These are phyloP conservation scores for Backusella tarrabulga DNA, from an alignment of 192 early-diverging fungal species.

Conservation along the genomic window DNA sequence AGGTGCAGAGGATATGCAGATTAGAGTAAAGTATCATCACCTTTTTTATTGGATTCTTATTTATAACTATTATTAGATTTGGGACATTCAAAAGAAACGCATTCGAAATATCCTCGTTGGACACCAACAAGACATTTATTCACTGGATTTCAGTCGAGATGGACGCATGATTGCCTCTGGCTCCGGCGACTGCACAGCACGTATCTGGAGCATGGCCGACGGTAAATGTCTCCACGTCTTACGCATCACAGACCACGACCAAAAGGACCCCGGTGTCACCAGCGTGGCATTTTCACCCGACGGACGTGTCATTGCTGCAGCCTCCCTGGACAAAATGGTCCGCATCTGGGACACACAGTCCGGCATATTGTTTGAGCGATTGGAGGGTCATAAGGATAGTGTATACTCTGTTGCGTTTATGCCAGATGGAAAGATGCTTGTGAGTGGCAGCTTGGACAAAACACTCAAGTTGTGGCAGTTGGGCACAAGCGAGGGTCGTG, in stretches of 20 bases:
- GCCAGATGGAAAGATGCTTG: slow-evolving; percentile 88
- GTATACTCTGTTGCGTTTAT: slow-evolving; percentile 97
- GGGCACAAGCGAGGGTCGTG: slow-evolving; percentile 37
- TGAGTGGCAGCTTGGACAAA: slow-evolving; percentile 92
- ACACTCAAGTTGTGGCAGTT: slow-evolving; percentile 93
- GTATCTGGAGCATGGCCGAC: slow-evolving; percentile 87
- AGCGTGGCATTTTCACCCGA: slow-evolving; percentile 94
- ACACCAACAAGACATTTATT: slow-evolving; percentile 98
- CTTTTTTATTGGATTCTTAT: neutral
- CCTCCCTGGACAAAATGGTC: slow-evolving; percentile 91
- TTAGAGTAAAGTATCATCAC: slow-evolving; percentile 56
- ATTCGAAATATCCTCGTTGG: slow-evolving; percentile 74
- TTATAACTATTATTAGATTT: slow-evolving; percentile 42
- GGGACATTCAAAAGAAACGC: slow-evolving; percentile 64
- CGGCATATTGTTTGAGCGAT: slow-evolving; percentile 77
- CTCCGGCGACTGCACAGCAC: slow-evolving; percentile 80
- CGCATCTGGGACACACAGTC: slow-evolving; percentile 89
- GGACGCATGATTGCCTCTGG: slow-evolving; percentile 89
- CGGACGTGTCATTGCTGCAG: slow-evolving; percentile 84
- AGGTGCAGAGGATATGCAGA: slow-evolving; percentile 94
- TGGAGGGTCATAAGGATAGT: slow-evolving; percentile 95
- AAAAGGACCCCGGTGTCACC: slow-evolving; percentile 94
- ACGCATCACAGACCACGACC: slow-evolving; percentile 72
- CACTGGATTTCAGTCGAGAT: slow-evolving; percentile 91
- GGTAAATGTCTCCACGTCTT: slow-evolving; percentile 73